Base-by-base conservation (phyloP, 108 stramenopile genomes). In the Mayamaea pseudoterrestris region DNA sequence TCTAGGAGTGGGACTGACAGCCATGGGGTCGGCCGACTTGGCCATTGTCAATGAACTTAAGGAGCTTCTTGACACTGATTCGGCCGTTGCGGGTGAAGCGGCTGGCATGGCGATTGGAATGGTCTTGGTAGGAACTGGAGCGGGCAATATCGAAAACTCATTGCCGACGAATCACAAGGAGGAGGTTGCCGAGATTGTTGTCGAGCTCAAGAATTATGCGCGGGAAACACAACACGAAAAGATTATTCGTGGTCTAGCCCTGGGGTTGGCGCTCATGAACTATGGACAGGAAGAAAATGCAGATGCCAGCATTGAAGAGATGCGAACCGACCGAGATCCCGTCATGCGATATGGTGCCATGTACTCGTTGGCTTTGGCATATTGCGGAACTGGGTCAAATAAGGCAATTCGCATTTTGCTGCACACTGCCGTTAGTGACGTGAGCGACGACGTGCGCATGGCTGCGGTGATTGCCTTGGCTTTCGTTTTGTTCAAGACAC, bases 161-260 rank as follows among this genome's bases (percentile, higher is more conserved):
- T 63, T 78, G 7, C 61, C 65, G 26, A 32, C 83, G 2, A 47
- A 49, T 25, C 63, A 63, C 27, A 65, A 70, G 27, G 87, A 80
- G 50, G 71, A 85, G 55, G 55, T 83, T 25, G 77, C 60, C 49
- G 83, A 78, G 47, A 69, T 89, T 16, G 66, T 96, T 11, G 63
- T 75, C 27, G 93, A 96, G 42, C 68, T 99, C 47, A 83, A 94
- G 46, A 84, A 78, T 45, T 97, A 97, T 47, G 93, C 95, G 12
- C 81, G 92, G 25, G 96, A 95, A 59, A 98, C 98, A 3, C 74
- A 80, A 13, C 97, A 98, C 72, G 98, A 99, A 65, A 99, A 99
- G 65, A 98, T 97, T 55, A 96, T 96, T 61, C 93, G 98, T 16
- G 97, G 94, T 8, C 75, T 97, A 47, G 78, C 95, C 46, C 74